Evolutionary conservation across 225 moss, liverwort and hornwort species (phyloP), one percentile per base, ranked within the genome.

Genomic region (Marchantia polymorpha): DNA sequence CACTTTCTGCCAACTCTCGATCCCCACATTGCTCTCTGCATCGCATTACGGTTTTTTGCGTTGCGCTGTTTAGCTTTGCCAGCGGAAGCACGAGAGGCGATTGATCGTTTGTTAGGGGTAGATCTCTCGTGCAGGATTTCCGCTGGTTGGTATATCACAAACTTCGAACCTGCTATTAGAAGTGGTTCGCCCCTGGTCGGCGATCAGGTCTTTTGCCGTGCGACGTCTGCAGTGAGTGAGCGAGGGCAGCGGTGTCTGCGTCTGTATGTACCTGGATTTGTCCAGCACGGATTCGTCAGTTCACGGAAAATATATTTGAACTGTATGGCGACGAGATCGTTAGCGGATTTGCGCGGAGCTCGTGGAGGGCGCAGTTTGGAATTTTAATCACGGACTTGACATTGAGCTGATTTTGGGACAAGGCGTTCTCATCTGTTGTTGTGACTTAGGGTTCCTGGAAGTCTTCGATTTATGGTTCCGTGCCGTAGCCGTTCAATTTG

Each of bases 271-370:
- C 50, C n/a, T 71, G 50, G 50, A 20, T 23, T 50, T 50, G 71
- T 11, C 10, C 4, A 69, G 46, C 19, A 19, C 46, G n/a, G 22
- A 49, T 54, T 27, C 6, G 25, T 53, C 12, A 52, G 27, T 26
- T 12, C 22, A 25, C n/a, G 26, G 10, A 52, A 23, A 53, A 55
- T 27, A 8, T 73, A 4, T 52, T n/a, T 50, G 50, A 71, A 71
- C n/a, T 23, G 11, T 53, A 55, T 53, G 53, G 26, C 25, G n/a
- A 53, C 29, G 73, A 73, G 27, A 73, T 73, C 27, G 13, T 54
- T 27, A 55, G 72, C 69, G 23, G 72, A 52, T 20, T 51, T 72
- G 72, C 12, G 10, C 52, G 64, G 52, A 73, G 71, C n/a, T 71
- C 23, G 50, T 71, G 50, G 50, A 22, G 49, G 14, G 71, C 50